Evolutionary conservation across 345 rosid species (phyloP).

Genomic region (Rhizophora apiculata): DNA sequence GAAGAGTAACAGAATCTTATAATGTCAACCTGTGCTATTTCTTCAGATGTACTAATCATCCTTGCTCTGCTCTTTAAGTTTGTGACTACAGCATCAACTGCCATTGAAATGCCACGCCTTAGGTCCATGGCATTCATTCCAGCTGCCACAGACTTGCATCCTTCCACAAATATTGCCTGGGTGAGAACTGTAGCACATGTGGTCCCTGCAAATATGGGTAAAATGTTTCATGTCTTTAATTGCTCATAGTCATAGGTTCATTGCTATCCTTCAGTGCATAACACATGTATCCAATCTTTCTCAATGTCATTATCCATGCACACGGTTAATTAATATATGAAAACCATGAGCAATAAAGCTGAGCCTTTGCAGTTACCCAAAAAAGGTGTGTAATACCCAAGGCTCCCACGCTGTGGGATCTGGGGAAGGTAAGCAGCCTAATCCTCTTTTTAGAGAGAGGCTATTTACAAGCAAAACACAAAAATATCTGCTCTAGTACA

Average conservation of each 20-base stretch:
- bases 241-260: not conserved
- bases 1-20: not conserved
- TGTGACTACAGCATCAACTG: slow-evolving; percentile 23
- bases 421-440: too few relatives aligned
- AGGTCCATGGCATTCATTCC: slow-evolving; percentile 35
- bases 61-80: slow-evolving; percentile 29
- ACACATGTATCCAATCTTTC: too few relatives aligned
- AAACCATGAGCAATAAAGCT: too few relatives aligned
- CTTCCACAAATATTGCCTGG: slow-evolving; percentile 21
- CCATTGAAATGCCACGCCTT: slow-evolving; percentile 25
- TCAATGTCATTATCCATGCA: too few relatives aligned
- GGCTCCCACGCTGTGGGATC: too few relatives aligned
- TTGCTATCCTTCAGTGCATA: not conserved
- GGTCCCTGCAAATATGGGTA: slow-evolving; percentile 20
- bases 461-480: not conserved
- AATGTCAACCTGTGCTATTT: slow-evolving; percentile 77
- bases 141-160: slow-evolving; percentile 31
- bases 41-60: slow-evolving; percentile 59
- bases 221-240: not conserved
- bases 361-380: too few relatives aligned
- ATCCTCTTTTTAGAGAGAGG: too few relatives aligned
- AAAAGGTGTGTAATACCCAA: too few relatives aligned
- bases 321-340: too few relatives aligned
- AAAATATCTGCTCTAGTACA: not conserved
- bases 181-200: slow-evolving; percentile 31